Base-by-base conservation (phyloP, 169 alveolate species). In the Pseudocohnilembus persalinus region DNA sequence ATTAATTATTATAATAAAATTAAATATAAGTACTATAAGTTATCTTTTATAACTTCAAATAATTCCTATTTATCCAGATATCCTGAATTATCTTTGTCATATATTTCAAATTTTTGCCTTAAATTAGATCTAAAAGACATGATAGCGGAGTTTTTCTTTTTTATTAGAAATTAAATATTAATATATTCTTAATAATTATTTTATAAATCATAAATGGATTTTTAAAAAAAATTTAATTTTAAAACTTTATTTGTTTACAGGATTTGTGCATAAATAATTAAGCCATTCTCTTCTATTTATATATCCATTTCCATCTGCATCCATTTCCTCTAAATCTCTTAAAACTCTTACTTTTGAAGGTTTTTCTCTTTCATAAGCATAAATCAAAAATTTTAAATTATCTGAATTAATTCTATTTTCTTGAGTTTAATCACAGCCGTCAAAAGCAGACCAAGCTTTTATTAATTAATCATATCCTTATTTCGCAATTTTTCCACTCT, bases 271-370 rank as follows among this genome's bases (percentile, higher is more conserved):
- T 74, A 86, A 74, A 68, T 86, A 86, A 49, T 80, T n/a, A 0
- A 86, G 74, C 90, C 90, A 86, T 64, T 86, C 90, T 33, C 74
- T 79, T 76, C 90, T 79, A n/a, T 86, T 49, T 26, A 86, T 78
- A 63, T 73, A 81, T 31, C 90, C 90, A 63, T 76, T 75, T 35
- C 68, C 35, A 68, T 86, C 90, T 75, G 63, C 81, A 81, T 86
- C 90, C 1, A 86, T 72, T 1, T 74, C 72, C 31, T 73, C 76
- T 87, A 86, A 74, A 74, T 86, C 90, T 26, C 31, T 68, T 29
- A 80, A 31, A n/a, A 86, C 63, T 81, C 90, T 79, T 31, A 31
- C 33, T 1, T 80, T 31, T 63, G 79, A 83, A 11, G 87, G 86
- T 25, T 80, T 81, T 28, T 79, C 87, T 74, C 87, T 83, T 80